Conservation (phyloP, 2,329 filamentous ascomycete genomes). For the Nemania diffusa region DNA sequence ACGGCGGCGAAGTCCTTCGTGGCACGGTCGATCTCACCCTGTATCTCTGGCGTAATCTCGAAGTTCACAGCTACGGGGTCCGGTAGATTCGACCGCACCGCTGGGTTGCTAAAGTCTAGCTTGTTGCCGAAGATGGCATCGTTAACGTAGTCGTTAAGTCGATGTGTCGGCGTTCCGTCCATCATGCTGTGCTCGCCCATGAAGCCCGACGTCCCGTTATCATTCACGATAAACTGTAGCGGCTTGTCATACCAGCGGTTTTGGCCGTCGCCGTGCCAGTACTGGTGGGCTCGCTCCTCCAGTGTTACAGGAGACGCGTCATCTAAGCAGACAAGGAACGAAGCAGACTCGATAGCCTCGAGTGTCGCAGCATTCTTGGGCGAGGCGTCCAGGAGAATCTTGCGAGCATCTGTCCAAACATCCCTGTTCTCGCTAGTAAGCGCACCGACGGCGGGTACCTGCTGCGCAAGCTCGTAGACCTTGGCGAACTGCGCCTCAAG, state of each 20-base stretch:
- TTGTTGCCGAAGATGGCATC: constrained; percentile 93
- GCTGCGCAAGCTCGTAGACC: constrained; percentile 81
- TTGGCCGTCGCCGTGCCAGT: constrained; percentile 96
- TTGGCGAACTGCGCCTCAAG: constrained; percentile 88
- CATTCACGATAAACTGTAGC: constrained; percentile 96
- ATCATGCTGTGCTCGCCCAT: constrained; percentile 99
- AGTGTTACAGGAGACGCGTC: constrained; percentile 91
- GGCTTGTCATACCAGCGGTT: constrained; percentile 99
- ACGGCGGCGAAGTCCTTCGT: constrained; percentile 80
- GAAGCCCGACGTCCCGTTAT: constrained; percentile 97
- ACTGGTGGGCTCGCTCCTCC: constrained; percentile 93
- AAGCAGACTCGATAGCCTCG: constrained; percentile 84
- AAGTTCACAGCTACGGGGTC: constrained; percentile 84
- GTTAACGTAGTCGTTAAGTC: constrained; percentile 94
- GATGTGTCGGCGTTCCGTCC: constrained; percentile 98
- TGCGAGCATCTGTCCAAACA: constrained; percentile 86
- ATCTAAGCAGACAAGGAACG: constrained; percentile 93
- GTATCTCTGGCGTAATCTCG: constrained; percentile 76
- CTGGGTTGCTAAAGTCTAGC: constrained; percentile 84
- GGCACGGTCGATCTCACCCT: constrained; percentile 82
- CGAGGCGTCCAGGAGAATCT: constrained; percentile 78
- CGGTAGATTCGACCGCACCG: constrained; percentile 82
- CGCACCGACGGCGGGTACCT: constrained; percentile 78
- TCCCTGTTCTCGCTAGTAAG: constrained; percentile 95
- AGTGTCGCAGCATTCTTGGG: constrained; percentile 81